Evolutionary conservation across 495 filamentous ascomycete species (phyloP).

Genomic region (Massariosphaeria phaeospora): DNA sequence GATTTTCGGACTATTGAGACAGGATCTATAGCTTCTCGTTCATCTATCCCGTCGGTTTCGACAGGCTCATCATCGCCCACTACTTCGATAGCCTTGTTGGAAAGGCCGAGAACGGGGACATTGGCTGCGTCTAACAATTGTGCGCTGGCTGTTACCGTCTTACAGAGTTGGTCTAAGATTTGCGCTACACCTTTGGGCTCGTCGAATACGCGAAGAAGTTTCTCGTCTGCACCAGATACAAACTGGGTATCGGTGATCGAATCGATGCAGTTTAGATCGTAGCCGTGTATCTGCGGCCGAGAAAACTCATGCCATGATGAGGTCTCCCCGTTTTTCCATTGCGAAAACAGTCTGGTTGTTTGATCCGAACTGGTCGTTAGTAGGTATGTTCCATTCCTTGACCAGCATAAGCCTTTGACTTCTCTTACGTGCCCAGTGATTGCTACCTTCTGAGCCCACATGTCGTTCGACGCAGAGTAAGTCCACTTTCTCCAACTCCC

Average conservation of each 20-base stretch:
- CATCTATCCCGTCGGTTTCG: conserved; percentile 26
- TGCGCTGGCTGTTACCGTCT: conserved; percentile 45
- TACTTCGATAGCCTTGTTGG: conserved; percentile 82
- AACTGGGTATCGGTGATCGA: conserved; percentile 65
- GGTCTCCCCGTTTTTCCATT: conserved; percentile 59
- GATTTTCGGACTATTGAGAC: conserved; percentile 41
- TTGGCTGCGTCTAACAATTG: conserved; percentile 78
- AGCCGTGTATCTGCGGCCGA: conserved; percentile 94
- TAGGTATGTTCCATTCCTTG: conserved; percentile 73
- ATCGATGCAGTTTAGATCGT: conserved; percentile 92
- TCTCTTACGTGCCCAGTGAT: conserved; percentile 79
- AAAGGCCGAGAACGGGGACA: conserved; percentile 90
- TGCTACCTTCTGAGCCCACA: conserved; percentile 72
- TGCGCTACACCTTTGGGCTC: conserved; percentile 78
- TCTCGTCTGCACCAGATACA: conserved; percentile 96
- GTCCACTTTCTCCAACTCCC: conserved; percentile 89
- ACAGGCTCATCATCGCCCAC: conserved; percentile 48
- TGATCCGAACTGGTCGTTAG: conserved; percentile 88
- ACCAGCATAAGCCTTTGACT: conserved; percentile 78
- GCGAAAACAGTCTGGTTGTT: conserved; percentile 86
- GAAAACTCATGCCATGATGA: conserved; percentile 91
- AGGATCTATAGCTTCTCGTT: conserved; percentile 32
- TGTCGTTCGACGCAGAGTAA: conserved; percentile 49
- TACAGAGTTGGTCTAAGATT: conserved; percentile 64
- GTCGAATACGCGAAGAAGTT: conserved; percentile 89